These are phyloP conservation scores for Penicillium rolfsii DNA, from an alignment of 2,329 filamentous ascomycete genomes.

Conservation along the genomic window DNA sequence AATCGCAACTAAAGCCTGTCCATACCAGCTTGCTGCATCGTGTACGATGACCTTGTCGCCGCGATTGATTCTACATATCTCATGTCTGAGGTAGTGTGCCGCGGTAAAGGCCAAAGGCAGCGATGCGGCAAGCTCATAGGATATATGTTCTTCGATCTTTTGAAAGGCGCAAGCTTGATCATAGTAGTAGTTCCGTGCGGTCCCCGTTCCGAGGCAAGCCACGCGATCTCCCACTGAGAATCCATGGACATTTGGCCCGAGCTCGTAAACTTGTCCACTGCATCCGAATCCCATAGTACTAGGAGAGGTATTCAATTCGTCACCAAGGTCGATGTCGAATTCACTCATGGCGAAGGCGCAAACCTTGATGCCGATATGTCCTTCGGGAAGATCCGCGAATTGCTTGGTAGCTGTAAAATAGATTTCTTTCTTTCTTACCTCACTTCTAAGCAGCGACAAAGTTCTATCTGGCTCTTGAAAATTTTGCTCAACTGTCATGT, in stretches of 20 bases:
- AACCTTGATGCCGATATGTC: conserved; percentile 39
- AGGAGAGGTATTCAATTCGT: neutral
- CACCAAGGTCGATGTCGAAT: conserved; percentile 23
- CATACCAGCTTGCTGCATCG: conserved; percentile 27
- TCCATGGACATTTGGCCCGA: conserved; percentile 22
- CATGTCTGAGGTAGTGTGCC: conserved; percentile 26
- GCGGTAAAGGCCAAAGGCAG: conserved; percentile 29
- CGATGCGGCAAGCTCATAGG: conserved; percentile 30
- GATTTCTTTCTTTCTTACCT: neutral
- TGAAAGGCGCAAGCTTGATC: conserved; percentile 25
- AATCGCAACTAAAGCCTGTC: conserved; percentile 31
- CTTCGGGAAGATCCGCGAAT: conserved; percentile 9
- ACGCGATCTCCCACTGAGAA: conserved; percentile 32
- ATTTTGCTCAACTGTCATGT: conserved; percentile 8
- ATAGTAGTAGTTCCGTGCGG: conserved; percentile 24
- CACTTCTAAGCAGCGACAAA: conserved; percentile 11
- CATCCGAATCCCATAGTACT: conserved; percentile 18
- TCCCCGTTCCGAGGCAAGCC: conserved; percentile 24
- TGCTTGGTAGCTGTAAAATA: conserved; percentile 17
- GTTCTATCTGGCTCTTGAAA: conserved; percentile 19
- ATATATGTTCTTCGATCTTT: conserved; percentile 23
- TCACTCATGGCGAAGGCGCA: conserved; percentile 38
- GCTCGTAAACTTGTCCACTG: conserved; percentile 27
- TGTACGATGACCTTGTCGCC: conserved; percentile 38
- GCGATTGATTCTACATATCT: conserved; percentile 20